Conservation (phyloP, 2,329 filamentous ascomycete genomes). For the Hypoxylon sp. region DNA sequence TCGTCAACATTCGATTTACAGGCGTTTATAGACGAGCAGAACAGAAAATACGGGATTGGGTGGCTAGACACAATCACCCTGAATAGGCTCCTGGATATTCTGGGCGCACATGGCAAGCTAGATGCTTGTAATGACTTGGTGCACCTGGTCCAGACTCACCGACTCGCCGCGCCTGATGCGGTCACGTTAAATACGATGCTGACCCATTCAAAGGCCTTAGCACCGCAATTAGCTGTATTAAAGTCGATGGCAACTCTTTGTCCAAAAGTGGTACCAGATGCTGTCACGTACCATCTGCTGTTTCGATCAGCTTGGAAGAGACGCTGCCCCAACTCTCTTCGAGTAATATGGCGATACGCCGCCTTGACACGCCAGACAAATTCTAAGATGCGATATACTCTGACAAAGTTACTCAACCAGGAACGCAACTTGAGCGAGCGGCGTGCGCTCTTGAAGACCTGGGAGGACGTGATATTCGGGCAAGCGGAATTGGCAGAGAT, state of each 20-base stretch:
- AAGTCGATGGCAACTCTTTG: slow-evolving; percentile 39
- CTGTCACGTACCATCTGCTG: slow-evolving; percentile 49
- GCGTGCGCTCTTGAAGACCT: slow-evolving; percentile 46
- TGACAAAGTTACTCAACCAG: slow-evolving; percentile 43
- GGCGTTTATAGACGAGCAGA: slow-evolving; percentile 43
- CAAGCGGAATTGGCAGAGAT: slow-evolving; percentile 43
- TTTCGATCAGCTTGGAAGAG: slow-evolving; percentile 49
- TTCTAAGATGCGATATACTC: slow-evolving; percentile 44
- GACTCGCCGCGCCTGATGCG: slow-evolving; percentile 35
- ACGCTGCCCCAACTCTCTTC: slow-evolving; percentile 52
- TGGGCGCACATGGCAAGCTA: slow-evolving; percentile 44
- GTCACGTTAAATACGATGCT: slow-evolving; percentile 53
- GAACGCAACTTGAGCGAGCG: slow-evolving; percentile 11
- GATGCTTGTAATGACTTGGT: slow-evolving; percentile 46
- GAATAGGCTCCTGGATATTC: slow-evolving; percentile 51
- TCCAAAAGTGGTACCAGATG: slow-evolving; percentile 40
- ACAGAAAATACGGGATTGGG: slow-evolving; percentile 43
- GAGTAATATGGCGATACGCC: slow-evolving; percentile 53
- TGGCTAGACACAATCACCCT: slow-evolving; percentile 52
- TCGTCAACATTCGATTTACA: slow-evolving; percentile 26
- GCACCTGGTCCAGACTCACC: slow-evolving; percentile 23
- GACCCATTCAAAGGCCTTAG: slow-evolving; percentile 43
- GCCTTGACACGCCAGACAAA: slow-evolving; percentile 36
- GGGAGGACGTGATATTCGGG: slow-evolving; percentile 52
- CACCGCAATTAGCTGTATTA: slow-evolving; percentile 33